Evolutionary conservation across 208 protist species (phyloP).

Genomic region (Crithidia bombi): DNA sequence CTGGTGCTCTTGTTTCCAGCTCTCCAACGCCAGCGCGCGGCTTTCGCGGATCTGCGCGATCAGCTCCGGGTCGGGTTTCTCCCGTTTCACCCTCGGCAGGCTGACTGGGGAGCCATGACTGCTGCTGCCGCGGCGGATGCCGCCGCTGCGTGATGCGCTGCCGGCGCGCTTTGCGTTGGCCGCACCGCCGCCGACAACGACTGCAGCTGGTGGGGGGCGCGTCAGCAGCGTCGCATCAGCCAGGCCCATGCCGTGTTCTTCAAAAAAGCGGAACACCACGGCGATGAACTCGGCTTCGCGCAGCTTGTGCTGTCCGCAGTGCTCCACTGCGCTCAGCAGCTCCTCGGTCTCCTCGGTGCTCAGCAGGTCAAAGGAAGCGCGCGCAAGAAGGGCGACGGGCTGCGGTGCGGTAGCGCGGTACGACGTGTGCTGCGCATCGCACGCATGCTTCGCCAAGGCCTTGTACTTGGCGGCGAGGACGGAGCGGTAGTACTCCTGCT

Average conservation of each 20-base stretch:
- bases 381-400: constrained; percentile 50
- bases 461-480: constrained; percentile 69
- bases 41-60: constrained; percentile 42
- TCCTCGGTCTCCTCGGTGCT: constrained; percentile 67
- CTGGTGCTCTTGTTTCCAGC: constrained; percentile 46
- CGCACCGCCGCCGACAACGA: constrained; percentile 4
- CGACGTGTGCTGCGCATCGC: constrained; percentile 15
- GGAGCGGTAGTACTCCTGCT: constrained; percentile 45
- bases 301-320: constrained; percentile 39
- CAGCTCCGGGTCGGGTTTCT: constrained; percentile 48
- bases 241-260: constrained; percentile 5
- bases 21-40: constrained; percentile 43
- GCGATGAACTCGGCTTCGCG: constrained; percentile 54
- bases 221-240: constrained; percentile 18
- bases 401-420: constrained; percentile 45
- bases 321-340: constrained; percentile 49
- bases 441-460: constrained; percentile 35
- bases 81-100: constrained; percentile 38
- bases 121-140: constrained; percentile 6
- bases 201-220: constrained; percentile 16
- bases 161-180: constrained; percentile 22
- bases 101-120: constrained; percentile 11
- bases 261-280: constrained; percentile 35
- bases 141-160: constrained; percentile 14
- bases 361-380: constrained; percentile 62